A percentile compares a stretch with the other conserved stretches of the same genome.
phyloP scores from a whole-genome alignment of 2,329 filamentous ascomycete species.

The Emmonsiellopsis sp. region DNA sequence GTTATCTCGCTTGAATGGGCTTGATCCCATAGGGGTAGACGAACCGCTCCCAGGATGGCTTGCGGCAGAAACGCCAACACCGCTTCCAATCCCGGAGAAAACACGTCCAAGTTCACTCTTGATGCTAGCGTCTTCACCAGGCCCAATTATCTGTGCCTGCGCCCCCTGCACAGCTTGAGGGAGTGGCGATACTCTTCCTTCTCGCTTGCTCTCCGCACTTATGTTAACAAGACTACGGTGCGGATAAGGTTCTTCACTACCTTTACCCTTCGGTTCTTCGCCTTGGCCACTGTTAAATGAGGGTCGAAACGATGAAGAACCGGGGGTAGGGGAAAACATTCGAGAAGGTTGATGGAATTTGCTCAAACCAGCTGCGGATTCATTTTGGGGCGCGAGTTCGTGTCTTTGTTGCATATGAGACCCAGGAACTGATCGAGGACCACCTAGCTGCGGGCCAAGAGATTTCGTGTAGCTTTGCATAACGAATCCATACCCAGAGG shows the following conservation, averaged over 20 bases:
- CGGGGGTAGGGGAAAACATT: slow-evolving; percentile 26
- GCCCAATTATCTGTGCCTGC: slow-evolving; percentile 80
- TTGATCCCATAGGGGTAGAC: slow-evolving; percentile 46
- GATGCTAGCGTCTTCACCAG: slow-evolving; percentile 75
- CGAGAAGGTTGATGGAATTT: slow-evolving; percentile 26
- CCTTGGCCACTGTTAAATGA: slow-evolving; percentile 16
- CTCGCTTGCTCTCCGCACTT: slow-evolving; percentile 63
- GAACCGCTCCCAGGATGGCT: slow-evolving; percentile 42
- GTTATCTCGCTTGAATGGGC: slow-evolving; percentile 45
- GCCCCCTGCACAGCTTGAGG: slow-evolving; percentile 92
- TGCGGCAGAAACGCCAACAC: slow-evolving; percentile 47
- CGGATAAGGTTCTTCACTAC: slow-evolving; percentile 48
- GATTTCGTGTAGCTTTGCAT: slow-evolving; percentile 35
- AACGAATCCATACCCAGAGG: slow-evolving; percentile 28
- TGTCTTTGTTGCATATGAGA: slow-evolving; percentile 27
- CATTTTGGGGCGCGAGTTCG: slow-evolving; percentile 24
- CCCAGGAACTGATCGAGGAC: slow-evolving; percentile 21
- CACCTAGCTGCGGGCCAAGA: slow-evolving; percentile 29
- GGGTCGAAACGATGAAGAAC: slow-evolving; percentile 15
- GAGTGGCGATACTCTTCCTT: slow-evolving; percentile 75
- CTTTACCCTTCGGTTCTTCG: slow-evolving; percentile 34
- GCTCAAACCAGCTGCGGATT: slow-evolving; percentile 12
- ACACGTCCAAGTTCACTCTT: slow-evolving; percentile 93
- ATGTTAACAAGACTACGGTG: slow-evolving; percentile 66
- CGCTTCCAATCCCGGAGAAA: slow-evolving; percentile 83